phyloP scores from a whole-genome alignment of 1,284 basidiomycete genomes.

The Pascua guehoae region DNA sequence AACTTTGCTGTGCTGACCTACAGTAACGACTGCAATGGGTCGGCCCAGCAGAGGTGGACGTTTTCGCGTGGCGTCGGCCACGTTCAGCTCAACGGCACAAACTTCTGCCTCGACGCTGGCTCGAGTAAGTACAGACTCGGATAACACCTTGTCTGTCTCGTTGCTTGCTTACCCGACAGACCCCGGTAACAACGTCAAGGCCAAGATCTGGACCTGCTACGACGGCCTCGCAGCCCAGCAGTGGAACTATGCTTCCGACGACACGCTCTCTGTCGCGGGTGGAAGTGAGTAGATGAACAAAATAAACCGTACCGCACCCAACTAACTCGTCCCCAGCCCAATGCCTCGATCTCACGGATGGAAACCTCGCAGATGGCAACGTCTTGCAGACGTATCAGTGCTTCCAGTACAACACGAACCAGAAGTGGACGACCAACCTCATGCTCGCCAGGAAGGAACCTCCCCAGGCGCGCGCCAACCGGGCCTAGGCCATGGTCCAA shows the following conservation, averaged over 20 bases:
- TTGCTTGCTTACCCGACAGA: not conserved
- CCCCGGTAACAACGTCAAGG: constrained; percentile 7
- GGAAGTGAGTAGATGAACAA: not conserved
- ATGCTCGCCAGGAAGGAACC: too few species aligned
- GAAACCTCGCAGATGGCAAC: constrained; percentile 16
- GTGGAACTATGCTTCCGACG: constrained; percentile 12
- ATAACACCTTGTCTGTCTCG: not conserved
- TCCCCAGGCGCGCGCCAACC: too few species aligned
- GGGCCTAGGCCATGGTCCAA: too few species aligned
- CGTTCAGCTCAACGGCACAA: constrained; percentile 23
- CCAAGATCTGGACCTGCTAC: constrained; percentile 19
- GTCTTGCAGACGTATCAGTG: constrained; percentile 30
- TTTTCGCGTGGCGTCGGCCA: constrained; percentile 2
- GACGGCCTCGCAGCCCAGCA: constrained; percentile 13
- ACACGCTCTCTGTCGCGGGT: constrained; percentile 8
- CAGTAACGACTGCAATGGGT: constrained; percentile 31
- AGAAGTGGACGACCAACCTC: constrained; percentile 10
- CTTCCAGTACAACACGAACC: constrained; percentile 16
- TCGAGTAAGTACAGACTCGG: not conserved
- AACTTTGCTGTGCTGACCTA: not conserved
- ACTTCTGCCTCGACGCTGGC: constrained; percentile 22
- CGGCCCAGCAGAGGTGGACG: not conserved
- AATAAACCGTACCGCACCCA: not conserved
- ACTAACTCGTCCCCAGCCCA: not conserved
- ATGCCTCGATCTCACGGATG: constrained; percentile 7